Conservation (phyloP, 73 alveolate genomes). For the Symbiodinium pilosum region DNA sequence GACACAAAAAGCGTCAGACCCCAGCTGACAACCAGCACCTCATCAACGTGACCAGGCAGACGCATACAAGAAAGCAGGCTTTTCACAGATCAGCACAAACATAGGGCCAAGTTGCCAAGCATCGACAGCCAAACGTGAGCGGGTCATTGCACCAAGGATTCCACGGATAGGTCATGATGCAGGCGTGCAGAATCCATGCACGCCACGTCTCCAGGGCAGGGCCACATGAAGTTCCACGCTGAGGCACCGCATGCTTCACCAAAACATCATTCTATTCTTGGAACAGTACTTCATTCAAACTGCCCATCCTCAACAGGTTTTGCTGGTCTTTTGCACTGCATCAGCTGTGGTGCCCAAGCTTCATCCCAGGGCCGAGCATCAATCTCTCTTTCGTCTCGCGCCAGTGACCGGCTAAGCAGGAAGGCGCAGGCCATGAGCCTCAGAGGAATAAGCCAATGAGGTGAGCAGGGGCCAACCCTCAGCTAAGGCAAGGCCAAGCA, state of each 20-base stretch:
- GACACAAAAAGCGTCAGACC: constrained; percentile 73
- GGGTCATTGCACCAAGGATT: constrained; percentile 74
- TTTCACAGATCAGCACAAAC: not conserved
- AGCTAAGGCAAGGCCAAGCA: not conserved
- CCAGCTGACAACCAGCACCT: constrained; percentile 66
- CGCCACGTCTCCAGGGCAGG: constrained; percentile 29
- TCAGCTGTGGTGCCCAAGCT: constrained; percentile 75
- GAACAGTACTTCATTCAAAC: not conserved
- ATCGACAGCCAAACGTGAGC: constrained; percentile 16
- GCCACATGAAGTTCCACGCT: too few species aligned
- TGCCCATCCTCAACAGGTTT: constrained; percentile 36
- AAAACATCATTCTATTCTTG: too few species aligned
- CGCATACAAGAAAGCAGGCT: not conserved
- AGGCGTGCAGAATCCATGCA: constrained; percentile 50
- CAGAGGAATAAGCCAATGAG: not conserved
- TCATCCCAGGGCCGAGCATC: constrained; percentile 8
- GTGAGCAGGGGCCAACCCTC: not conserved
- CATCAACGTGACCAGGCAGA: not conserved
- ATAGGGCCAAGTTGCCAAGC: constrained; percentile 46
- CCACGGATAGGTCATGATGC: constrained; percentile 89
- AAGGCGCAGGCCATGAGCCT: constrained; percentile 44
- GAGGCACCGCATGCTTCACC: too few species aligned
- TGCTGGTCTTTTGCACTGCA: constrained; percentile 59
- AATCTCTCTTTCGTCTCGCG: not conserved
- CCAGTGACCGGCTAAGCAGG: not conserved